Evolutionary conservation across 2,329 filamentous ascomycete species (phyloP), one percentile per base, ranked within the genome.

Genomic region (Penicillium concentricum): DNA sequence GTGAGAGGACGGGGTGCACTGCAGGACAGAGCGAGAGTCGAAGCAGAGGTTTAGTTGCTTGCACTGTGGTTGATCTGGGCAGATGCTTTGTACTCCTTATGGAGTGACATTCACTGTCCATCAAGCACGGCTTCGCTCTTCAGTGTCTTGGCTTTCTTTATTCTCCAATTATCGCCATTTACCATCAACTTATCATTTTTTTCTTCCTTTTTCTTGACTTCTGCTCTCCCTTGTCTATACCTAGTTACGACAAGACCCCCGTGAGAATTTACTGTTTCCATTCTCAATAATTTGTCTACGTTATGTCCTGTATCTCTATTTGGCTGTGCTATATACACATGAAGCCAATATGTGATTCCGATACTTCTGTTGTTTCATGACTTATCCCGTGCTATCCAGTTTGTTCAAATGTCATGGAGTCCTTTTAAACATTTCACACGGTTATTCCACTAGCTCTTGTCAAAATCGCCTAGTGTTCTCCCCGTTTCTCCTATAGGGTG

Each of bases 1-100:
- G n/a, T n/a, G n/a, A n/a, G 12, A 13, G 34, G 26, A 39, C 38
- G 38, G 48, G n/a, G 52, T 59, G 60, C 57, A 62, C 59, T 63
- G 64, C 63, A n/a, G 62, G 62, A 61, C 64, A 63, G 64, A 47
- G 56, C 56, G 55, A 61, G 39, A 34, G 28, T 50, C 38, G 46
- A 50, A 55, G 52, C 42, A 46, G 35, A 49, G 50, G 43, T 16
- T 35, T 34, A 20, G 20, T 52, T 52, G 51, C 28, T 48, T 15
- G 18, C 34, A 18, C 41, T 44, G 39, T 51, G 24, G 24, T 20
- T 52, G 49, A 32, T 20, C 32, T 20, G 32, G 41, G 24, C 50
- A 38, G 47, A 6, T 30, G 8, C 1, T 39, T 37, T 30, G n/a
- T 39, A 9, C 15, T 49, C 26, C n/a, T 13, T 32, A 32, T 6